A percentile compares a stretch with the other conserved stretches of the same genome.
Conservation (phyloP, 2,329 filamentous ascomycete species). For the Proliferodiscus dingleyae region DNA sequence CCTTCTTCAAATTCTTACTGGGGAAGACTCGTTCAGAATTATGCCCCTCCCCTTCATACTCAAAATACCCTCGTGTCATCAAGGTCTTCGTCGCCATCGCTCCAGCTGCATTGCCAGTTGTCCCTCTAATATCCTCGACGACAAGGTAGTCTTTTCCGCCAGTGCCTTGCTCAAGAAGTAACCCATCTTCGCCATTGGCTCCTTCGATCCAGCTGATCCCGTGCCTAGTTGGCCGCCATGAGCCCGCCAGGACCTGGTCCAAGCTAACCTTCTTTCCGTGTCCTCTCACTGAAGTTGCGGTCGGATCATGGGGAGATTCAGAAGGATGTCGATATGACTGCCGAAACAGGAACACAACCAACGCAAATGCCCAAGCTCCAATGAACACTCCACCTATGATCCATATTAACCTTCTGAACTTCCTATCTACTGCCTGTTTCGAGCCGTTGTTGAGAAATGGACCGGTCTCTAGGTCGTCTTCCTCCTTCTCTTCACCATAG, state of each 20-base stretch:
- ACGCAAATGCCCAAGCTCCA: constrained; percentile 62
- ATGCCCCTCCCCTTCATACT: constrained; percentile 51
- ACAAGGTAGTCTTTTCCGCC: constrained; percentile 69
- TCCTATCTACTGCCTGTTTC: constrained; percentile 56
- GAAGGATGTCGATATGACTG: constrained; percentile 63
- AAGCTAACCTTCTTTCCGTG: constrained; percentile 69
- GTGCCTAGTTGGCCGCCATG: constrained; percentile 60
- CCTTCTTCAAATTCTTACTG: constrained; percentile 78
- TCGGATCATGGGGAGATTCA: constrained; percentile 61
- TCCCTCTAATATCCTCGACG: constrained; percentile 73
- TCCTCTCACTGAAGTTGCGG: constrained; percentile 55
- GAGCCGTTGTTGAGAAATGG: constrained; percentile 32
- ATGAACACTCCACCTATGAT: constrained; percentile 56
- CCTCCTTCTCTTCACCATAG: constrained; percentile 32
- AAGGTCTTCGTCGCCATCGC: constrained; percentile 57
- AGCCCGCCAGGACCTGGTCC: constrained; percentile 62
- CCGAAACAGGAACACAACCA: constrained; percentile 60
- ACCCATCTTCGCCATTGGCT: constrained; percentile 71
- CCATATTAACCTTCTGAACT: constrained; percentile 52
- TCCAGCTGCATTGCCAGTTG: constrained; percentile 36
- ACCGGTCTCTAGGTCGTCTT: constrained; percentile 44
- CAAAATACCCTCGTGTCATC: constrained; percentile 66
- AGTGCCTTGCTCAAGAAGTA: constrained; percentile 70
- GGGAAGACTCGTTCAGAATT: constrained; percentile 62
- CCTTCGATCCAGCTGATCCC: constrained; percentile 74